Base-by-base conservation (phyloP, 106 monocot species). In the Dendrobium nobile region DNA sequence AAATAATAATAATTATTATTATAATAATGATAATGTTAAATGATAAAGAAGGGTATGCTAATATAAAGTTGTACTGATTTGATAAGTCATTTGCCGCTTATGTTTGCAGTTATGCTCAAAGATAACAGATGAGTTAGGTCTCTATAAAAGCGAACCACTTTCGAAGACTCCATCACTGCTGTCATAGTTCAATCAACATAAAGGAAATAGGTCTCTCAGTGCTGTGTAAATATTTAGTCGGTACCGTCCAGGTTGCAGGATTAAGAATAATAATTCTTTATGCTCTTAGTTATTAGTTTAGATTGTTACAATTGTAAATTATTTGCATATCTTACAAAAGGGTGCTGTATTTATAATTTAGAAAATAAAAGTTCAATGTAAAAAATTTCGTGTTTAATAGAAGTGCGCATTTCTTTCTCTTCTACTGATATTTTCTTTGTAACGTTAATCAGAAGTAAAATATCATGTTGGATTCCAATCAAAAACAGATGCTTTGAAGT, bases 81-180 rank as follows among this genome's bases (percentile, higher is more conserved):
- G 51, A 70, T 28, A 48, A 42, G 20, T 55, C 19, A 16, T 51
- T 5, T 84, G 19, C 4, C 24, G 20, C 13, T 51, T 3, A 3
- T 13, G 10, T 7, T 79, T 87, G 80, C 91, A 93, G 93, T 82
- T 91, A 64, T 93, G 87, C 72, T 77, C 82, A 13, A 89, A 83
- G 82, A 75, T 93, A 22, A 78, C 84, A 48, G 72, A 86, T 11
- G 86, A 91, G 24, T 84, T 93, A 43, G 85, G 88, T 70, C 78
- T 61, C 1, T 88, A 75, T 76, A 73, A 88, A 75, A 79, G 77
- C 56, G 79, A 86, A 61, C 76, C 80, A 4, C 44, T 87, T 67
- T 58, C 79, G 67, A 73, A 82, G 17, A 42, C 28, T n/a, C 79
- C 85, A 41, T 20, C 89, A 55, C 42, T 73, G 18, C 78, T 81